phyloP scores from a whole-genome alignment of 2,329 filamentous ascomycete genomes.

The Penicillium sp. region DNA sequence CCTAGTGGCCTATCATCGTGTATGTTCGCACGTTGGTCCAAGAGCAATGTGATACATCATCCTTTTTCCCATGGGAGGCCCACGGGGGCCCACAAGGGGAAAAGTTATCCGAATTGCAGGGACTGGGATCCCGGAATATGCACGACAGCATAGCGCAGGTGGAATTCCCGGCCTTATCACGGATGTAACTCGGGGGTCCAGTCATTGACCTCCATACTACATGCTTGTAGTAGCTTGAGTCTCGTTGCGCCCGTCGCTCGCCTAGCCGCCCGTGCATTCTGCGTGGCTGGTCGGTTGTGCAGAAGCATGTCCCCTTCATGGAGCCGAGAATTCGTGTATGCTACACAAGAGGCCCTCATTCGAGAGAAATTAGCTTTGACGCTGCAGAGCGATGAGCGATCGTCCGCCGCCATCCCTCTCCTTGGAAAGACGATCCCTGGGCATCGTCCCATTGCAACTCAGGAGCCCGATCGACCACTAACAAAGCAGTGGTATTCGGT shows the following conservation, averaged over 20 bases:
- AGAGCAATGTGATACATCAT: constrained; percentile 20
- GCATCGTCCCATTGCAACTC: background rate
- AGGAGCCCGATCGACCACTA: constrained; percentile 12
- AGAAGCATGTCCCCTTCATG: constrained; percentile 1
- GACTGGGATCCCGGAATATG: constrained; percentile 16
- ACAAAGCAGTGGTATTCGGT: background rate
- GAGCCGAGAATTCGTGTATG: constrained; percentile 3
- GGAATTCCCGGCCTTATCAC: constrained; percentile 14
- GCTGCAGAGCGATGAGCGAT: background rate
- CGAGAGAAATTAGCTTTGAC: background rate
- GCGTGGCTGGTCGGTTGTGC: constrained; percentile 3
- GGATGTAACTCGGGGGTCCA: constrained; percentile 12
- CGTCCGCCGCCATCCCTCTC: background rate
- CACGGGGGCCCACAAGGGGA: constrained; percentile 10
- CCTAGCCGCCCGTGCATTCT: constrained; percentile 4
- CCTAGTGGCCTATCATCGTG: background rate
- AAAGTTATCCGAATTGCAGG: constrained; percentile 15
- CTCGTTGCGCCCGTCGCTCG: background rate
- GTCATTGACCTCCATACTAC: background rate
- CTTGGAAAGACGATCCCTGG: constrained; percentile 9
- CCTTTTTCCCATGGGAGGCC: background rate
- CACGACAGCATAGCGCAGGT: constrained; percentile 17
- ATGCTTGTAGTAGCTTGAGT: background rate
- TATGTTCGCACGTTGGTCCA: background rate
- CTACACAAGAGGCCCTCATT: background rate